phyloP scores from a whole-genome alignment of 306 rosid species.

The Sphenostylis stenocarpa region DNA sequence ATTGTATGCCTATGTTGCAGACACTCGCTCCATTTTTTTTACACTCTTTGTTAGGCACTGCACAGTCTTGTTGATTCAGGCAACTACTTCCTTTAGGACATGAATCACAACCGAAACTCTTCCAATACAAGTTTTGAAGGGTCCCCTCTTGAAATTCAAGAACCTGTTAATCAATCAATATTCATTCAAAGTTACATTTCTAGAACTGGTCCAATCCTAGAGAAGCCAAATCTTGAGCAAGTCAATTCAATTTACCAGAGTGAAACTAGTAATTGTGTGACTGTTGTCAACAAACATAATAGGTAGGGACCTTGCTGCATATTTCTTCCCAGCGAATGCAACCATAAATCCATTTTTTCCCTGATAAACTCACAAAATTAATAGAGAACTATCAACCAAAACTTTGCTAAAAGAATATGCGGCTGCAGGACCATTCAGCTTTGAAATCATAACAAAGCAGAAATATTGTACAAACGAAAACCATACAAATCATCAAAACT shows the following conservation, averaged over 20 bases:
- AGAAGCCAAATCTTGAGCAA: not conserved
- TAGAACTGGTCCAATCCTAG: not conserved
- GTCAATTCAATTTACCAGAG: conserved; percentile 57
- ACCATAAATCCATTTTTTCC: conserved; percentile 61
- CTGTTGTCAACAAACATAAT: conserved; percentile 54
- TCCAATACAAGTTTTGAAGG: conserved; percentile 79
- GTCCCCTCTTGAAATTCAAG: conserved; percentile 76
- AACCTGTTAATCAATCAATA: conserved; percentile 49
- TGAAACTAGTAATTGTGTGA: conserved; percentile 71
- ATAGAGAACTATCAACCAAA: conserved; percentile 4
- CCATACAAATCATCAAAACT: not conserved
- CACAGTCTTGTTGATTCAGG: conserved; percentile 71
- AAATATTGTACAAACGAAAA: not conserved
- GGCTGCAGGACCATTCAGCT: not conserved
- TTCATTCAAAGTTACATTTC: conserved; percentile 11
- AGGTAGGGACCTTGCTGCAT: conserved; percentile 92
- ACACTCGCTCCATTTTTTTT: conserved; percentile 48
- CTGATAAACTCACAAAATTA: conserved; percentile 36
- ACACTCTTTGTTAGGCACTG: conserved; percentile 62
- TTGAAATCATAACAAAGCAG: conserved; percentile 11
- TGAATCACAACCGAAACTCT: conserved; percentile 66
- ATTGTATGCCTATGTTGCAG: conserved; percentile 71
- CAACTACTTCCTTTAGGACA: conserved; percentile 61
- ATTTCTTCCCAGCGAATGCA: conserved; percentile 88
- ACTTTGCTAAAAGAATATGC: not conserved